phyloP scores from a whole-genome alignment of 169 alveolate genomes.

The Toxoplasma gondii region DNA sequence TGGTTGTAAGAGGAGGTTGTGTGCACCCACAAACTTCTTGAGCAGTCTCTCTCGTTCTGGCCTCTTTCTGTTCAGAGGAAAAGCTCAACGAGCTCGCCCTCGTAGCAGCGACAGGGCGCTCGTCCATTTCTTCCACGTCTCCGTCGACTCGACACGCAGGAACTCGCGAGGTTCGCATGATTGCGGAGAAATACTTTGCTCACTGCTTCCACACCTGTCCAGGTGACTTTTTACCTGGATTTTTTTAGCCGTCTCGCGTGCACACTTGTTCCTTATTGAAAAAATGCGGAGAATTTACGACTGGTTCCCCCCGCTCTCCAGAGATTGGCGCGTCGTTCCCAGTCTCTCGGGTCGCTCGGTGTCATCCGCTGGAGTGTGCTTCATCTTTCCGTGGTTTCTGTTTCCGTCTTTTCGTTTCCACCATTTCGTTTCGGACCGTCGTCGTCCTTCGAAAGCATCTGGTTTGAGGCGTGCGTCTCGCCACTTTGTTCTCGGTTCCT shows the following conservation, averaged over 20 bases:
- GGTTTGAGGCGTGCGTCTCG: too few relatives aligned
- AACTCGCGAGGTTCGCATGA: background rate
- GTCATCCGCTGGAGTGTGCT: background rate
- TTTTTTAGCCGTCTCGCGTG: background rate
- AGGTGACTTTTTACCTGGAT: constrained; percentile 34
- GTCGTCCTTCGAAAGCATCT: too few relatives aligned
- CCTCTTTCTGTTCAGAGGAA: constrained; percentile 35
- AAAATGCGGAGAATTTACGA: background rate
- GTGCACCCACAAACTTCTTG: too few relatives aligned
- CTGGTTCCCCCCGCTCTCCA: background rate
- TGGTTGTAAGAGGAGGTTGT: background rate
- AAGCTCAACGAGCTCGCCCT: background rate
- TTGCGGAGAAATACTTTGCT: background rate
- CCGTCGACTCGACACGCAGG: background rate
- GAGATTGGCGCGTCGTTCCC: background rate
- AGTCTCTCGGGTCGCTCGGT: background rate
- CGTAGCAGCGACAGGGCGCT: background rate
- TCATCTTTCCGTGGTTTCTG: background rate
- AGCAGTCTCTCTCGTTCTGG: too few relatives aligned
- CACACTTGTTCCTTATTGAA: background rate
- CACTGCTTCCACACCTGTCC: constrained; percentile 52
- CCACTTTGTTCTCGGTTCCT: too few relatives aligned
- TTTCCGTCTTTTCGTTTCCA: too few relatives aligned
- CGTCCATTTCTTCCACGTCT: background rate
- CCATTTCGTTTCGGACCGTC: too few relatives aligned